These are phyloP conservation scores for Geotrichum australiense DNA, from an alignment of 1,139 yeast genomes.

Conservation along the genomic window DNA sequence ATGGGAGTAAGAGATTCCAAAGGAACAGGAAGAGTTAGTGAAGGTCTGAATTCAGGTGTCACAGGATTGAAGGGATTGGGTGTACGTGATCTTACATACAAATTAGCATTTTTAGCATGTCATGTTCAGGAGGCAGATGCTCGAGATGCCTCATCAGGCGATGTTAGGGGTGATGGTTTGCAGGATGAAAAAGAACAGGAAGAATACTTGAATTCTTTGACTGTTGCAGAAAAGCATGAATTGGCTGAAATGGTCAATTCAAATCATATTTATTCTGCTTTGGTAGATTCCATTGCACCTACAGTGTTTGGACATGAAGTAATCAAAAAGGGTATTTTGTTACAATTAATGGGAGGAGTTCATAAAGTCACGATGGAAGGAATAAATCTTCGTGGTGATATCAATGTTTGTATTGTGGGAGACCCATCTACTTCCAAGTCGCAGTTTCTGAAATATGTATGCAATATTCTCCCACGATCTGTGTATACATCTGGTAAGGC, in stretches of 20 bases:
- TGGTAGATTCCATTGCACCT: conserved; percentile 90
- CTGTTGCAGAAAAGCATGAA: conserved; percentile 77
- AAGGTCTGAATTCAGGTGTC: conserved; percentile 78
- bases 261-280: conserved; percentile 73
- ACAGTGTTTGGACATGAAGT: conserved; percentile 96
- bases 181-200: conserved; percentile 56
- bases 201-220: conserved; percentile 67
- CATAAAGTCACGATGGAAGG: conserved; percentile 94
- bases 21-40: conserved; percentile 51
- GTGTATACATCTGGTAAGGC: conserved; percentile 98
- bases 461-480: conserved; percentile 87
- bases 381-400: conserved; percentile 92
- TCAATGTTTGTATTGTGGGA: conserved; percentile 93
- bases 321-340: conserved; percentile 81
- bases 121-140: conserved; percentile 52
- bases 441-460: conserved; percentile 89
- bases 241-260: conserved; percentile 88
- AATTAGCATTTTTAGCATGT: conserved; percentile 84
- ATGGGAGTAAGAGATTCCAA: conserved; percentile 66
- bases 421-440: conserved; percentile 98
- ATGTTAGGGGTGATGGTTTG: conserved; percentile 38
- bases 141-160: conserved; percentile 37
- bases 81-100: conserved; percentile 88
- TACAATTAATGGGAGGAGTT: conserved; percentile 92
- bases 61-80: conserved; percentile 82